Evolutionary conservation across 768 basidiomycete species (phyloP).

Genomic region (Boletus patriciae): DNA sequence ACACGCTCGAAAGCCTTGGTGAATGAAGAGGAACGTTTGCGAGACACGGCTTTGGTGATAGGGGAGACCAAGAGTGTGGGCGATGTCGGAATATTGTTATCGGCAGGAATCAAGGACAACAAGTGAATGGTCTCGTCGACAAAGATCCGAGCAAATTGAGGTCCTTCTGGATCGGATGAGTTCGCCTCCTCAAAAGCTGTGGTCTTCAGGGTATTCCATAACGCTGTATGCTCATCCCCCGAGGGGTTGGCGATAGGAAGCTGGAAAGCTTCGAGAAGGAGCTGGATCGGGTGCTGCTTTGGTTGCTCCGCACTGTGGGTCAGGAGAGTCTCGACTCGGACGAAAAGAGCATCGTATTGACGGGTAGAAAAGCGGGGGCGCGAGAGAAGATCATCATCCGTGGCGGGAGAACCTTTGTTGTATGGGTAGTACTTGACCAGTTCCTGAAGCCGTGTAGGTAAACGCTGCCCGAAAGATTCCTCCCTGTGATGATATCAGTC

Average conservation of each 20-base stretch:
- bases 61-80: slow-evolving; percentile 35
- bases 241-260: slow-evolving; percentile 33
- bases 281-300: slow-evolving; percentile 54
- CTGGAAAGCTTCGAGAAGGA: slow-evolving; percentile 65
- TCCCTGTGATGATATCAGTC: slow-evolving; percentile 43
- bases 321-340: slow-evolving; percentile 62
- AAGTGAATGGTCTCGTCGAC: slow-evolving; percentile 65
- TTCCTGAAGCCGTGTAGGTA: slow-evolving; percentile 71
- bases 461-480: slow-evolving; percentile 50
- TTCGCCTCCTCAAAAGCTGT: slow-evolving; percentile 36
- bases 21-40: slow-evolving; percentile 36
- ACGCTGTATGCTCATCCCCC: slow-evolving; percentile 35
- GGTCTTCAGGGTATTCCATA: slow-evolving; percentile 59
- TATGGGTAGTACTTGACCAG: slow-evolving; percentile 73
- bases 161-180: slow-evolving; percentile 31
- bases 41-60: slow-evolving; percentile 33
- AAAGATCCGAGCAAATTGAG: slow-evolving; percentile 53
- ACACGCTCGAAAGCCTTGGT: slow-evolving; percentile 26
- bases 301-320: slow-evolving; percentile 35
- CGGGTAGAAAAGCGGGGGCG: slow-evolving; percentile 70
- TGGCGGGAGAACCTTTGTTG: slow-evolving; percentile 27
- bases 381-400: slow-evolving; percentile 50
- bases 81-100: slow-evolving; percentile 31
- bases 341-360: slow-evolving; percentile 60
- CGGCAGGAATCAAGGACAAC: slow-evolving; percentile 50